A percentile compares a stretch with the other conserved stretches of the same genome.
These are phyloP conservation scores for Puccinia horiana DNA, from an alignment of 1,284 basidiomycete genomes.

Conservation along the genomic window DNA sequence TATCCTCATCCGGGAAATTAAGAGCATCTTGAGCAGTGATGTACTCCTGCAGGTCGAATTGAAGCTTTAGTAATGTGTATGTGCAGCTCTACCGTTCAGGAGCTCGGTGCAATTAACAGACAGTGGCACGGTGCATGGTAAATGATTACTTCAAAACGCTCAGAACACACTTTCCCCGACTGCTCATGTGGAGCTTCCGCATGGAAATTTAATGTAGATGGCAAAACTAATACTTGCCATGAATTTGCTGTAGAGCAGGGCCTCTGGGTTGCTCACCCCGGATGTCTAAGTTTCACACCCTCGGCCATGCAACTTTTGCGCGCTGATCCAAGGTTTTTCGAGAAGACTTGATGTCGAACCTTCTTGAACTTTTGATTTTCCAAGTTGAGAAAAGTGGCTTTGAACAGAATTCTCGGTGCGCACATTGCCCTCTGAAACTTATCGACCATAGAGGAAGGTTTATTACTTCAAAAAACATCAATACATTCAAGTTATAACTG, in stretches of 20 bases:
- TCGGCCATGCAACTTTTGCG: not conserved
- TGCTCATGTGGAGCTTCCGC: not conserved
- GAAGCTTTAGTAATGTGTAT: not conserved
- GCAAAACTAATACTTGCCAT: not conserved
- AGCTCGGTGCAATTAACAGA: not conserved
- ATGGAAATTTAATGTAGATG: not conserved
- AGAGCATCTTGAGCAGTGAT: not conserved
- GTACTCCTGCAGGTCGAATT: not conserved
- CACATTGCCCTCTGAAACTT: not conserved
- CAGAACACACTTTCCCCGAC: not conserved
- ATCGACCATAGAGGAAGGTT: not conserved
- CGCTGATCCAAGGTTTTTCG: not conserved
- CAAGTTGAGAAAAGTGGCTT: not conserved
- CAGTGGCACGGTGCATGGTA: not conserved
- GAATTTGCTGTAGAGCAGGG: not conserved
- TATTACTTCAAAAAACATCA: not conserved
- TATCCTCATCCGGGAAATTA: conserved; percentile 2
- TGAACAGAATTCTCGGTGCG: not conserved
- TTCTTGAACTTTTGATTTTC: not conserved
- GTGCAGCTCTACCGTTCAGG: not conserved
- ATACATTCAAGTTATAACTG: not conserved
- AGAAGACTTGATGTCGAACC: not conserved
- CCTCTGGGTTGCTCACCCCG: too few relatives aligned
- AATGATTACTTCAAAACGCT: not conserved
- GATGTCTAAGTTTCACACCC: not conserved